These are phyloP conservation scores for Paraphaeosphaeria minitans DNA, from an alignment of 2,329 filamentous ascomycete species.

Conservation along the genomic window DNA sequence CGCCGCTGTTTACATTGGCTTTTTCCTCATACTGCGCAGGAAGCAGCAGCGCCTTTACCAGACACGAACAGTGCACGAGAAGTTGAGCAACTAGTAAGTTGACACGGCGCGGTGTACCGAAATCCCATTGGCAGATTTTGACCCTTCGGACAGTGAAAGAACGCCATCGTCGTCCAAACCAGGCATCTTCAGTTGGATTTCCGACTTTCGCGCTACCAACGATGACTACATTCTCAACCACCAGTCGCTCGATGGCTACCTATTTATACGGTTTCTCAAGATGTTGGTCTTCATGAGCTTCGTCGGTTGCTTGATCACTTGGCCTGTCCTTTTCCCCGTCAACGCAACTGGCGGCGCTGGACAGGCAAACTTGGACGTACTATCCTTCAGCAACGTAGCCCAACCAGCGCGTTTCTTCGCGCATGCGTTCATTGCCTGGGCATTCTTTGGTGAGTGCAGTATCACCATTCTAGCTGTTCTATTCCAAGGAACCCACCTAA, in stretches of 20 bases:
- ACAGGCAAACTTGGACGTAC: conserved; percentile 1
- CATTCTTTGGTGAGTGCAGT: conserved; percentile 5
- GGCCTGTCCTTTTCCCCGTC: conserved; percentile 7
- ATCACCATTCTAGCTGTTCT: background rate
- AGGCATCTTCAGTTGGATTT: conserved; percentile 8
- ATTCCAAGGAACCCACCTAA: background rate
- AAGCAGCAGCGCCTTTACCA: conserved; percentile 11
- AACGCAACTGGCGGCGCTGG: conserved; percentile 7
- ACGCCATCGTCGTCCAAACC: conserved; percentile 1
- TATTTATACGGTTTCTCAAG: conserved; percentile 9
- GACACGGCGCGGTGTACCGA: background rate
- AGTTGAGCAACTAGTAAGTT: conserved; percentile 6
- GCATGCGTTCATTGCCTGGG: conserved; percentile 5
- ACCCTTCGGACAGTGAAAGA: conserved; percentile 8
- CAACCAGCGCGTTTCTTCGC: conserved; percentile 2
- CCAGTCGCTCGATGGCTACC: conserved; percentile 9
- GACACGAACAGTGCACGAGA: conserved; percentile 10
- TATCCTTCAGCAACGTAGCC: conserved; percentile 6
- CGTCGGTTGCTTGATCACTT: conserved; percentile 4
- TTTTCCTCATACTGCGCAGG: conserved; percentile 10
- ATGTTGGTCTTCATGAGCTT: conserved; percentile 8
- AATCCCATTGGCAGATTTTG: background rate
- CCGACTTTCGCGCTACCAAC: background rate
- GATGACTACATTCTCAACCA: conserved; percentile 15
- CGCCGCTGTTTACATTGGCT: conserved; percentile 7